Conservation (phyloP, 805 yeast genomes). For the Blastobotrys attinorum region DNA sequence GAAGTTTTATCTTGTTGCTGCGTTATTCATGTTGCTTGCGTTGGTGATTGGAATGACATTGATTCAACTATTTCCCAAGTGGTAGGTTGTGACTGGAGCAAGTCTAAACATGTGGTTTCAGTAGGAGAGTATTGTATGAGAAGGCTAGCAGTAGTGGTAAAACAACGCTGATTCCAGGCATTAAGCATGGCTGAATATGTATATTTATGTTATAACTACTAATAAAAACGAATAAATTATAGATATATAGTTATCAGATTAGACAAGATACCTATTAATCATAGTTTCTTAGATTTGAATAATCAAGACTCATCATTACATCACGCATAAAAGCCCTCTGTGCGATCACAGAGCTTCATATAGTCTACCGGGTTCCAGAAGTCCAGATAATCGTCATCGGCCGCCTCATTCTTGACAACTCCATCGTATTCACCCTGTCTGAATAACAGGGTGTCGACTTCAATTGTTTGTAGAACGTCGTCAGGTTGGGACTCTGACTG, state of each 20-base stretch:
- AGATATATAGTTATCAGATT: too few species aligned
- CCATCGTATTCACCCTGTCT: too few species aligned
- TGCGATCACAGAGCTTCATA: not conserved
- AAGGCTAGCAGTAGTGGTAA: not conserved
- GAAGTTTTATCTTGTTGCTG: slow-evolving; percentile 32
- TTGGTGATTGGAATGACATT: slow-evolving; percentile 29
- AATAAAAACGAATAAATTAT: not conserved
- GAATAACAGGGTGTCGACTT: not conserved
- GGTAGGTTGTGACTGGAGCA: too few species aligned
- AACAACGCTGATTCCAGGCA: not conserved
- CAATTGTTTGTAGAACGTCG: not conserved
- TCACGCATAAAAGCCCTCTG: not conserved
- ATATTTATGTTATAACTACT: not conserved
- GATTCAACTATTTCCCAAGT: slow-evolving; percentile 31
- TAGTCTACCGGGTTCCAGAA: slow-evolving; percentile 4
- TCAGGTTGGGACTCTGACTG: too few species aligned
- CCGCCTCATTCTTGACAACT: not conserved
- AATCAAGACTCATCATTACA: too few species aligned
- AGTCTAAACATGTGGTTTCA: too few species aligned
- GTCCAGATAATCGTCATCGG: slow-evolving; percentile 3
- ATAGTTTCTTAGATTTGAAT: too few species aligned
- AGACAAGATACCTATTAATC: too few species aligned
- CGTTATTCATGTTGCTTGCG: slow-evolving; percentile 27
- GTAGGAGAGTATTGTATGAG: too few species aligned
- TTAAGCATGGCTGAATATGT: not conserved